Percentiles rank a stretch among this genome's conserved stretches.
Evolutionary conservation across 2,329 filamentous ascomycete genomes (phyloP).

Genomic region (Aspergillus sp.): DNA sequence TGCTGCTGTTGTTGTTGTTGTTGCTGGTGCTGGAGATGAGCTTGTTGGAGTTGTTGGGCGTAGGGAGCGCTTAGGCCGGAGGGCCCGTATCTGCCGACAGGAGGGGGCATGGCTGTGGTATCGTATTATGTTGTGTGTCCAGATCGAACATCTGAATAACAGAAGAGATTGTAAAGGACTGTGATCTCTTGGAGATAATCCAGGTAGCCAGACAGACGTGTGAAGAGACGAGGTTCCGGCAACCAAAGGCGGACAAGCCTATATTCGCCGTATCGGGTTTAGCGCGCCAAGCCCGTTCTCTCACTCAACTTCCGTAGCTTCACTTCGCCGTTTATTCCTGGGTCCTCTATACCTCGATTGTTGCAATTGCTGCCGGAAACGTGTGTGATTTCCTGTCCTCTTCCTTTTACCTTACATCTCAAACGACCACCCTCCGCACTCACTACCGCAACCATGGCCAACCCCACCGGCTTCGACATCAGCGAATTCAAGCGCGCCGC

Average conservation of each 20-base stretch:
- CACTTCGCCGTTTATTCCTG: neutral
- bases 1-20: conserved; percentile 41
- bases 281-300: conserved; percentile 25
- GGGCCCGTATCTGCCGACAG: conserved; percentile 52
- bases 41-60: conserved; percentile 30
- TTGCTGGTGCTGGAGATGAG: conserved; percentile 31
- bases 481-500: conserved; percentile 69
- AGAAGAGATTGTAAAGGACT: neutral
- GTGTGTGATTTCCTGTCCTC: conserved; percentile 1
- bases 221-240: conserved; percentile 3
- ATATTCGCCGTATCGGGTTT: conserved; percentile 21
- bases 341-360: conserved; percentile 1
- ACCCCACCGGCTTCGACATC: conserved; percentile 89
- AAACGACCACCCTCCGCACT: conserved; percentile 2
- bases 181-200: neutral
- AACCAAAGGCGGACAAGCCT: conserved; percentile 21
- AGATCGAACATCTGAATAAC: neutral
- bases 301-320: conserved; percentile 17
- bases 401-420: conserved; percentile 6
- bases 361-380: conserved; percentile 6
- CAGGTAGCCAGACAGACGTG: neutral
- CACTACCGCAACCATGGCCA: conserved; percentile 46
- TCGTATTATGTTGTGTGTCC: neutral
- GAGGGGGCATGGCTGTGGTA: conserved; percentile 49
- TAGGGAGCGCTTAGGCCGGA: conserved; percentile 55